These are phyloP conservation scores for Hylodesmum podocarpum DNA, from an alignment of 306 rosid species.

Conservation along the genomic window DNA sequence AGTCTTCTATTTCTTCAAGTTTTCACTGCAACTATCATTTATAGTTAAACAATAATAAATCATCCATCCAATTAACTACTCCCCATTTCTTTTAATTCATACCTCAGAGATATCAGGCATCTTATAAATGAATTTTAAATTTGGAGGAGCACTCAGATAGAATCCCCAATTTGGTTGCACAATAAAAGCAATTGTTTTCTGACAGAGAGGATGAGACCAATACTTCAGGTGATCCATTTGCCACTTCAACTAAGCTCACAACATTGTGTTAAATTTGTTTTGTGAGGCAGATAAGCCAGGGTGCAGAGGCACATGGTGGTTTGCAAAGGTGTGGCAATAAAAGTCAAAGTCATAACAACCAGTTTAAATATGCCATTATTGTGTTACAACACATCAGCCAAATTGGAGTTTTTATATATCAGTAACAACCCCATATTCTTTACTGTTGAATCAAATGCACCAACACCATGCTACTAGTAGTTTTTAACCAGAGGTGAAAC, in stretches of 20 bases:
- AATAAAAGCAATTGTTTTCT: not conserved
- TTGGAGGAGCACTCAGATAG: not conserved
- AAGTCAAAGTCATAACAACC: slow-evolving; percentile 34
- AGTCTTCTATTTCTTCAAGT: not conserved
- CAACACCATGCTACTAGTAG: slow-evolving; percentile 4
- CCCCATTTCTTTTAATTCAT: not conserved
- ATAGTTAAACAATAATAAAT: not conserved
- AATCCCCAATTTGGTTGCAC: not conserved
- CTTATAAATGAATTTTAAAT: not conserved
- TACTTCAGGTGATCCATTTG: slow-evolving; percentile 5
- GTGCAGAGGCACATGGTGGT: slow-evolving; percentile 30
- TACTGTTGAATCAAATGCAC: slow-evolving; percentile 29
- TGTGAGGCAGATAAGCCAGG: slow-evolving; percentile 26
- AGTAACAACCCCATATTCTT: slow-evolving; percentile 16
- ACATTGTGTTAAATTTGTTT: not conserved
- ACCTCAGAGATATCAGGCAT: not conserved
- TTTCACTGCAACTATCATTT: not conserved
- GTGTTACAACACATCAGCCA: slow-evolving; percentile 13
- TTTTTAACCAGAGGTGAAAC: slow-evolving; percentile 36
- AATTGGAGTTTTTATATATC: not conserved
- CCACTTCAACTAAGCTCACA: not conserved
- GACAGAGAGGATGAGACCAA: not conserved
- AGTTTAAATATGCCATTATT: slow-evolving; percentile 23
- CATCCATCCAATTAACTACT: not conserved
- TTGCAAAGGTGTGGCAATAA: slow-evolving; percentile 30